Evolutionary conservation across 441 rosid genomes (phyloP), one percentile per base, ranked within the genome.

Genomic region (Mallotus japonicus): DNA sequence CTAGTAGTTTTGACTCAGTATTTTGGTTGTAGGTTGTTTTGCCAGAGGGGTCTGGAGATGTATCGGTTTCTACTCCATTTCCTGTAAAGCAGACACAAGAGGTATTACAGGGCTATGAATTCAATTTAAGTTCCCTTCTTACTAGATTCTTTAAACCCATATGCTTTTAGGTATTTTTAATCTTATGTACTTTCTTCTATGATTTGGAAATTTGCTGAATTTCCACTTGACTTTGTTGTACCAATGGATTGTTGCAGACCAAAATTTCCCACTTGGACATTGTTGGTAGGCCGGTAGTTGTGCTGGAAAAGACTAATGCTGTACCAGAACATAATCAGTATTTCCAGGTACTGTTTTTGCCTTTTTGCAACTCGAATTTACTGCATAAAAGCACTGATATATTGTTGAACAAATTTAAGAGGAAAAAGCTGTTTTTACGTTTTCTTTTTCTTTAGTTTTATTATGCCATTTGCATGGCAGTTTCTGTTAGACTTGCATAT

Each of bases 241-340:
- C 32, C 37, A 65, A 34, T 74, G 67, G 60, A 76, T 72, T 49
- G 50, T 70, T 82, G 83, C 88, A 90, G 97, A 83, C 82, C 74
- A 95, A 93, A 77, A 64, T 86, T 51, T 95, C 97, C 13, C 96
- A 93, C 83, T 87, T 95, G 82, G 99, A 93, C 78, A 75, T 91
- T 75, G 87, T 74, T 73, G 98, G 99, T 72, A 88, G 98, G 79
- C 97, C 96, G 66, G 97, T 93, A 73, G 76, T 81, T 81, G 93
- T 87, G 74, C 88, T 93, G 50, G 87, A 91, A 79, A 95, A 93
- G 85, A 64, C 75, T 75, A 91, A 91, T 63, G 93, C 84, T 72
- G 97, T 93, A 69, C 92, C 97, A 11, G 95, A 95, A 88, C 98
- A 89, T 78, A 90, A 91, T 81, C 96, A 86, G 76, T 54, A 88